These are phyloP conservation scores for Torulaspora franciscae DNA, from an alignment of 805 yeast species.

Conservation along the genomic window DNA sequence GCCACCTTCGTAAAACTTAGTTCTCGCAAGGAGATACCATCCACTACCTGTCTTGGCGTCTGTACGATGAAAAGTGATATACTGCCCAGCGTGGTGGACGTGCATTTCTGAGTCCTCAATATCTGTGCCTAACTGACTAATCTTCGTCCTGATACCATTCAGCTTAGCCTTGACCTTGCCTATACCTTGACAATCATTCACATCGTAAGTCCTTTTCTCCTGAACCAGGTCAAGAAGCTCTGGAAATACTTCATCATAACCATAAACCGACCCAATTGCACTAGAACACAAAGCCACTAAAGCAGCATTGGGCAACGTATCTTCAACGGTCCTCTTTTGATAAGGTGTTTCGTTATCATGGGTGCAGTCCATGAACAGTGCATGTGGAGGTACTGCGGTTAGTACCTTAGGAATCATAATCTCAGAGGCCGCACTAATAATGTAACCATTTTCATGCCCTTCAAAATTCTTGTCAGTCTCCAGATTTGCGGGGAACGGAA, in stretches of 20 bases:
- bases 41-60: slow-evolving; percentile 84
- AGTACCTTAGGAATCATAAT: slow-evolving; percentile 63
- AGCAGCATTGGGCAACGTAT: slow-evolving; percentile 92
- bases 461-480: slow-evolving; percentile 35
- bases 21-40: slow-evolving; percentile 80
- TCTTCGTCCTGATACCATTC: slow-evolving; percentile 51
- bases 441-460: slow-evolving; percentile 15
- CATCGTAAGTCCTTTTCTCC: slow-evolving; percentile 62
- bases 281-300: slow-evolving; percentile 88
- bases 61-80: slow-evolving; percentile 80
- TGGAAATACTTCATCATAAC: slow-evolving; percentile 91
- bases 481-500: slow-evolving; percentile 57
- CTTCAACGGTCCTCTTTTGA: slow-evolving; percentile 89
- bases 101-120: slow-evolving; percentile 79
- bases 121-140: slow-evolving; percentile 46
- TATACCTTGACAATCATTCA: slow-evolving; percentile 53
- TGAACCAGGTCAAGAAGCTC: slow-evolving; percentile 70
- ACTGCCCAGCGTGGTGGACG: slow-evolving; percentile 91
- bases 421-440: slow-evolving; percentile 45
- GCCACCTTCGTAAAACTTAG: slow-evolving; percentile 52
- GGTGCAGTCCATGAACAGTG: slow-evolving; percentile 95
- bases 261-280: slow-evolving; percentile 91
- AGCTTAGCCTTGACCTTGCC: slow-evolving; percentile 61
- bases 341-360: slow-evolving; percentile 91
- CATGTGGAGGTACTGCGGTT: slow-evolving; percentile 76